Evolutionary conservation across 805 yeast species (phyloP).

Genomic region (Saccharomycopsis synnaedendra): DNA sequence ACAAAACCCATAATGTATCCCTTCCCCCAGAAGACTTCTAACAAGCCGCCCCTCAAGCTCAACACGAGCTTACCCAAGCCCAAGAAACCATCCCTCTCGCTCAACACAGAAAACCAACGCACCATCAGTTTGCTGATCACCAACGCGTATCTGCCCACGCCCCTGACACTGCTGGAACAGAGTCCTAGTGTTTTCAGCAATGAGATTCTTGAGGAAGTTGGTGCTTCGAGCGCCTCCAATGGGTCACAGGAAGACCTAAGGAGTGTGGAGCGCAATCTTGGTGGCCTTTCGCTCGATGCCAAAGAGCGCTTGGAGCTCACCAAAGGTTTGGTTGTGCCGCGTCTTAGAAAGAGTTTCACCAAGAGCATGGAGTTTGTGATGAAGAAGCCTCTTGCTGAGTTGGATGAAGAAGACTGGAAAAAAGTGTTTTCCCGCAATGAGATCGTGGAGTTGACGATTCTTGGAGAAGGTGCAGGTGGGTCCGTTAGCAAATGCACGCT

Average conservation of each 20-base stretch:
- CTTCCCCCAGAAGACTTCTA: not conserved
- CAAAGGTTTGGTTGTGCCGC: slow-evolving; percentile 1
- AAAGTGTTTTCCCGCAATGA: slow-evolving; percentile 36
- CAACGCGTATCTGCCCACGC: slow-evolving; percentile 16
- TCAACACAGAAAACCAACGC: not conserved
- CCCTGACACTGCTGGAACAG: slow-evolving; percentile 8
- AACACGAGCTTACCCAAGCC: slow-evolving; percentile 2
- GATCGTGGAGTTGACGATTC: slow-evolving; percentile 53
- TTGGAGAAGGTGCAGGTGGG: slow-evolving; percentile 96
- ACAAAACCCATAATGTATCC: not conserved
- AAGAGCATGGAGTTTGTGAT: slow-evolving; percentile 15
- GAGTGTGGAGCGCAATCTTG: not conserved
- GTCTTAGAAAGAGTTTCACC: slow-evolving; percentile 5
- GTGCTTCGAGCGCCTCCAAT: slow-evolving; percentile 1
- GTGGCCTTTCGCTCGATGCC: slow-evolving; percentile 5
- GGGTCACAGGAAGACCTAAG: slow-evolving; percentile 7
- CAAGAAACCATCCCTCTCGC: not conserved
- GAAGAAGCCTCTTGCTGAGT: slow-evolving; percentile 34
- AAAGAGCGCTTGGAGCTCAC: slow-evolving; percentile 3
- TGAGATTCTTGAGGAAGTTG: slow-evolving; percentile 15
- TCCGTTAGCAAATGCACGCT: slow-evolving; percentile 72
- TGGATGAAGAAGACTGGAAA: slow-evolving; percentile 73
- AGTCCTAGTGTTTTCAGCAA: slow-evolving; percentile 16
- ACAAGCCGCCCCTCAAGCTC: slow-evolving; percentile 7
- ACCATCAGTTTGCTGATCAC: slow-evolving; percentile 13